Evolutionary conservation across 257 asterid genomes (phyloP).

Genomic region (Catharanthus roseus): DNA sequence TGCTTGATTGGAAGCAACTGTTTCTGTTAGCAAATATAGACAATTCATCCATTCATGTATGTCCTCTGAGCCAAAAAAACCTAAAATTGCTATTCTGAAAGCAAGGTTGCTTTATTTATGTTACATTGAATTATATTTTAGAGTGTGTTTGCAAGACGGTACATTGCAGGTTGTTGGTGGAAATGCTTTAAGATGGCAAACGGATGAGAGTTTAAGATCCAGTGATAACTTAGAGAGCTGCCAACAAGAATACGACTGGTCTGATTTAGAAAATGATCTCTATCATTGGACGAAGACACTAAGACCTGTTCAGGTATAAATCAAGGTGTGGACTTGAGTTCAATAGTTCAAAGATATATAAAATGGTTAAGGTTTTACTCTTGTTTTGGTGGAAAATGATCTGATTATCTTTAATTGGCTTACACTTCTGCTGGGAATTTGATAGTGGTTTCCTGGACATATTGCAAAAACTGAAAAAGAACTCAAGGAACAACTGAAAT

Average conservation of each 20-base stretch:
- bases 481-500: conserved; percentile 87
- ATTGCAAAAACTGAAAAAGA: conserved; percentile 89
- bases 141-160: background rate
- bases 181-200: conserved; percentile 35
- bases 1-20: no score
- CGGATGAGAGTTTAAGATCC: conserved; percentile 35
- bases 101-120: background rate
- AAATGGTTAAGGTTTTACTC: conserved; percentile 10
- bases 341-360: conserved; percentile 11
- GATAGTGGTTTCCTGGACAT: conserved; percentile 98
- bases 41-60: no score
- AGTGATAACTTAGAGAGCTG: conserved; percentile 25
- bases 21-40: background rate
- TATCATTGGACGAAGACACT: conserved; percentile 73
- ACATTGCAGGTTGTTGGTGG: conserved; percentile 72
- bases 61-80: background rate
- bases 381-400: conserved; percentile 7
- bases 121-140: background rate
- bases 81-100: background rate
- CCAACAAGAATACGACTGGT: conserved; percentile 76
- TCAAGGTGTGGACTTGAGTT: conserved; percentile 29
- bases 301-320: conserved; percentile 90
- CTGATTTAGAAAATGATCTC: conserved; percentile 62
- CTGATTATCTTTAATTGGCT: conserved; percentile 12
- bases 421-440: conserved; percentile 24